Percentiles rank a stretch among this genome's conserved stretches.
phyloP scores from a whole-genome alignment of 768 basidiomycete genomes.

The Sutorius australiensis region DNA sequence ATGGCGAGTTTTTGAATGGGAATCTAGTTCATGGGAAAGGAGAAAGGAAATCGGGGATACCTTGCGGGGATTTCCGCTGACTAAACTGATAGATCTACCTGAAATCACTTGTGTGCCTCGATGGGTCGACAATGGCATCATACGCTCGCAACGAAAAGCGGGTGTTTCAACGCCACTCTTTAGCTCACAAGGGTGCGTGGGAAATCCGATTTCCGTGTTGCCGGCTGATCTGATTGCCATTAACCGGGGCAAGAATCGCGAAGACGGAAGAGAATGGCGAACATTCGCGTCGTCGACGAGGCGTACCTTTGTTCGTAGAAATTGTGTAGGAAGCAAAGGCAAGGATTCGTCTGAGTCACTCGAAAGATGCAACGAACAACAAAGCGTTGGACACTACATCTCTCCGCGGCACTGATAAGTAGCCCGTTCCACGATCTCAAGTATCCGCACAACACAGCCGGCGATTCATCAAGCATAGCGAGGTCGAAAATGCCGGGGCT shows the following conservation, averaged over 20 bases:
- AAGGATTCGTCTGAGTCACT: background rate
- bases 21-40: constrained; percentile 3
- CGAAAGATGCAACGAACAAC: background rate
- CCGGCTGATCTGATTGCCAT: no score
- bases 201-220: background rate
- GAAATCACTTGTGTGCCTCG: background rate
- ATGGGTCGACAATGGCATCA: background rate
- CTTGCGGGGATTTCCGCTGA: constrained; percentile 12
- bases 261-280: background rate
- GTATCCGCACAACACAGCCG: background rate
- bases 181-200: constrained; percentile 1
- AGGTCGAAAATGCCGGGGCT: background rate
- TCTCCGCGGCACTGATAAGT: background rate
- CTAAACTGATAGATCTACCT: constrained; percentile 7
- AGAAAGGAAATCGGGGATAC: constrained; percentile 3
- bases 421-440: background rate
- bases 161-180: constrained; percentile 1
- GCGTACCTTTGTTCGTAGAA: background rate
- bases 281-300: background rate
- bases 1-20: constrained; percentile 3
- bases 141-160: constrained; percentile 3
- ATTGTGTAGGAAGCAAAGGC: background rate
- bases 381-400: background rate
- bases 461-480: background rate
- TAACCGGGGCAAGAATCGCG: background rate